phyloP scores from a whole-genome alignment of 1,284 basidiomycete genomes.

The Cryptococcus sp. region DNA sequence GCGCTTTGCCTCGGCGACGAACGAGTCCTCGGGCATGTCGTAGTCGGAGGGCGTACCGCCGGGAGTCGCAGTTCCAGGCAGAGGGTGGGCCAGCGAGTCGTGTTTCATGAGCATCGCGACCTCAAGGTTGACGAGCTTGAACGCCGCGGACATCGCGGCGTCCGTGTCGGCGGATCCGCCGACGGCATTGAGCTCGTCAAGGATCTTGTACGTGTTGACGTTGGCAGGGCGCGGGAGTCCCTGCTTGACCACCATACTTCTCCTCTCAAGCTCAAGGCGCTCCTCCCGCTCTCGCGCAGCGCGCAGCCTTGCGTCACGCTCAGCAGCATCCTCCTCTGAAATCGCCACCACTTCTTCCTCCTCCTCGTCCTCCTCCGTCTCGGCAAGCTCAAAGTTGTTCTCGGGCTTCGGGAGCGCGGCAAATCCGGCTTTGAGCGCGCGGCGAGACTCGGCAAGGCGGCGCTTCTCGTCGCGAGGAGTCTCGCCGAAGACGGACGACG shows the following conservation, averaged over 20 bases:
- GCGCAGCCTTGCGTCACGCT: conserved; percentile 76
- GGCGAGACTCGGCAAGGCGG: conserved; percentile 62
- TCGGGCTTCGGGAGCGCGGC: conserved; percentile 83
- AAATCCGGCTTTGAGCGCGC: conserved; percentile 76
- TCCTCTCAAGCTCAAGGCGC: conserved; percentile 68
- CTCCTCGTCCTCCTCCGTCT: conserved; percentile 66
- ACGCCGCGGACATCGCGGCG: conserved; percentile 56
- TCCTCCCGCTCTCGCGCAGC: conserved; percentile 72
- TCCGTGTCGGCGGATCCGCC: conserved; percentile 51
- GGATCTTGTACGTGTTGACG: conserved; percentile 66
- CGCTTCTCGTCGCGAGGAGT: conserved; percentile 73
- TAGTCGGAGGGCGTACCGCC: conserved; percentile 72
- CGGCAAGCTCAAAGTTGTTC: conserved; percentile 94
- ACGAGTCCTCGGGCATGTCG: conserved; percentile 70
- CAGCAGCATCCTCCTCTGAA: conserved; percentile 83
- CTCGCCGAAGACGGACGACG: conserved; percentile 57
- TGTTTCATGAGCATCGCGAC: conserved; percentile 76
- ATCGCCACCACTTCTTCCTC: conserved; percentile 51
- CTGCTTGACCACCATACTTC: conserved; percentile 76
- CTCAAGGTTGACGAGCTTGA: conserved; percentile 72
- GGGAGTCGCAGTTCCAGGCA: conserved; percentile 80
- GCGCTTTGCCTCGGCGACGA: conserved; percentile 67
- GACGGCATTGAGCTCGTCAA: conserved; percentile 55
- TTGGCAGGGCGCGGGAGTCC: conserved; percentile 82
- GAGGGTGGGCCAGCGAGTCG: conserved; percentile 81